Base-by-base conservation (phyloP, 805 yeast genomes). In the Cyberlindnera misumaiensis region DNA sequence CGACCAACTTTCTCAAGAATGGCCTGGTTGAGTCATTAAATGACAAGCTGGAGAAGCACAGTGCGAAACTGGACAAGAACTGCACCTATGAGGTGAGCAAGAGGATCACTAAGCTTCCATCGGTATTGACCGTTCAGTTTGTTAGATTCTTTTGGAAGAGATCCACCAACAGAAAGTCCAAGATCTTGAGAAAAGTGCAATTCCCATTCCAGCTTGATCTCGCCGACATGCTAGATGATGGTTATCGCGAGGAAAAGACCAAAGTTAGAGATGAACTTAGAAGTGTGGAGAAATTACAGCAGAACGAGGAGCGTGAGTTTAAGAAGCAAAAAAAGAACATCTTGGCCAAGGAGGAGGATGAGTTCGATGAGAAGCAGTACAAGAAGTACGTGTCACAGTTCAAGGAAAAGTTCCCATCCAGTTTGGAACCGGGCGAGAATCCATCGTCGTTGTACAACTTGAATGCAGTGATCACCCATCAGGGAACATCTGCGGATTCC, bases 101-200 rank as follows among this genome's bases (percentile, higher is more conserved):
- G 42, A 62, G 73, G 38, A 82, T 93, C 41, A 73, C 83, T 1
- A 77, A 83, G 56, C 67, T 93, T 48, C 99, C 99, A 42, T 81
- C 84, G 55, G 82, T 81, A 57, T 69, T 93, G 50, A 84, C 90
- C 9, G 87, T 93, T 30, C 95, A 93, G 58, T 93, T 84, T 63
- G 93, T 93, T 45, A 75, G 99, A 56, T 93, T 93, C 59, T 93
- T 79, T 62, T 93, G 98, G 98, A 85, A 90, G 58, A 76, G 90
- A 56, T 95, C 90, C 41, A 84, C 94, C 4, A 77, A 76, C 47
- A 84, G 83, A 63, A 93, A 93, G 66, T 83, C 96, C 14, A 93
- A 93, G 64, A 93, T 93, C 57, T 70, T 93, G 59, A 80, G 98
- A 59, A 87, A 83, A 64, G 98, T 93, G 18, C 84, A 81, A 46